A percentile compares a stretch with the other conserved stretches of the same genome.
These are phyloP conservation scores for Paracorniculantispora psalliotae DNA, from an alignment of 2,329 filamentous ascomycete genomes.

Conservation along the genomic window DNA sequence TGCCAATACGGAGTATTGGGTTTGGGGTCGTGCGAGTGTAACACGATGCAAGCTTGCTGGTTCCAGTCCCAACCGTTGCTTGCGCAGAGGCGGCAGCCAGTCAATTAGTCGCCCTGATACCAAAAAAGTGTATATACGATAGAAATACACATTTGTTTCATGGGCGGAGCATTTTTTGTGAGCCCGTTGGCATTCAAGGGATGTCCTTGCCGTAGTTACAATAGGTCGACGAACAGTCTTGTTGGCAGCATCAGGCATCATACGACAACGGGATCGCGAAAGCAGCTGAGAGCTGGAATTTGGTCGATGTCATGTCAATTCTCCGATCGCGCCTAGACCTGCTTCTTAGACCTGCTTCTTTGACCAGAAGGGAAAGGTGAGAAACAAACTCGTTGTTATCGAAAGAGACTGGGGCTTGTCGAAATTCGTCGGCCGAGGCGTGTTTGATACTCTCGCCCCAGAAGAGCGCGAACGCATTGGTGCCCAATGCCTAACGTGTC, in stretches of 20 bases:
- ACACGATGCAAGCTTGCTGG: neutral
- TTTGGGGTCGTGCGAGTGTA: neutral
- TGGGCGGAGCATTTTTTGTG: neutral
- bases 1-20: neutral
- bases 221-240: neutral
- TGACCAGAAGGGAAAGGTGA: neutral
- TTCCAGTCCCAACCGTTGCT: neutral
- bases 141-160: neutral
- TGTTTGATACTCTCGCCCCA: neutral
- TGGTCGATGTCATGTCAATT: neutral
- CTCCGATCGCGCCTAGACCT: neutral
- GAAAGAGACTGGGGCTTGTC: neutral
- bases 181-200: neutral
- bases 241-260: neutral
- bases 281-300: neutral
- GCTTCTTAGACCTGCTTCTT: too few relatives aligned
- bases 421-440: neutral
- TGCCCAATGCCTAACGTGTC: neutral
- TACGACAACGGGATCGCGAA: neutral
- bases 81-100: neutral
- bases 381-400: neutral
- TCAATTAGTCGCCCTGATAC: neutral
- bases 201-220: neutral
- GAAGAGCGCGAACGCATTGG: neutral
- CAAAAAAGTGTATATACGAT: neutral